phyloP scores from a whole-genome alignment of 257 asterid species.

The Capsicum baccatum region DNA sequence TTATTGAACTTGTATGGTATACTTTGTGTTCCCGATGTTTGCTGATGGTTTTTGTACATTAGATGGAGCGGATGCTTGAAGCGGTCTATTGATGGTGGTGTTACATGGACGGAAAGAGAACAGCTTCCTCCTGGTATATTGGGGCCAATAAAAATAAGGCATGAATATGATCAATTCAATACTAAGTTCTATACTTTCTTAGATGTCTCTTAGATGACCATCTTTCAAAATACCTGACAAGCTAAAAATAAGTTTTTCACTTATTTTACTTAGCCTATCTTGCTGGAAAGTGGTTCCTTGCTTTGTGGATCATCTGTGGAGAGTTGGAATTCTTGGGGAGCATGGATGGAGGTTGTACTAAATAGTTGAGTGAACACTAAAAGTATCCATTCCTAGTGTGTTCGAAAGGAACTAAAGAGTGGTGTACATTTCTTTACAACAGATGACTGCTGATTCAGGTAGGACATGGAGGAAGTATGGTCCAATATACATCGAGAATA shows the following conservation, averaged over 20 bases:
- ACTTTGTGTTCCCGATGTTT: background rate
- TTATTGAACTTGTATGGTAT: background rate
- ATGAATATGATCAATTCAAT: conserved; percentile 13
- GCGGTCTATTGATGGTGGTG: conserved; percentile 77
- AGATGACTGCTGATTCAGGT: conserved; percentile 86
- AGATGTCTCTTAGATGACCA: background rate
- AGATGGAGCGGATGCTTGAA: conserved; percentile 99
- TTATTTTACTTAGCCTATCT: conserved; percentile 65
- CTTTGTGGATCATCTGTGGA: conserved; percentile 98
- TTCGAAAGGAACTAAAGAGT: background rate
- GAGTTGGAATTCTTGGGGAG: conserved; percentile 99
- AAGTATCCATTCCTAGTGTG: background rate
- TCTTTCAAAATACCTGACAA: background rate
- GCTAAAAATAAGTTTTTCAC: background rate
- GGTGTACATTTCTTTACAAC: conserved; percentile 32
- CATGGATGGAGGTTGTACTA: conserved; percentile 90
- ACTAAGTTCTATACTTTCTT: conserved; percentile 5
- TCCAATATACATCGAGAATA: conserved; percentile 67
- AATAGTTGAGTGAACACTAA: background rate
- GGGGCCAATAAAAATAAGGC: conserved; percentile 96
- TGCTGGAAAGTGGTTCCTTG: conserved; percentile 81
- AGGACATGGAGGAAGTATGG: conserved; percentile 86
- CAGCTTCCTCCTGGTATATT: conserved; percentile 98
- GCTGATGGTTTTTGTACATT: conserved; percentile 31
- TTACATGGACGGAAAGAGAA: conserved; percentile 77